These are phyloP conservation scores for Tuber indicum DNA, from an alignment of 495 filamentous ascomycete species.

Conservation along the genomic window DNA sequence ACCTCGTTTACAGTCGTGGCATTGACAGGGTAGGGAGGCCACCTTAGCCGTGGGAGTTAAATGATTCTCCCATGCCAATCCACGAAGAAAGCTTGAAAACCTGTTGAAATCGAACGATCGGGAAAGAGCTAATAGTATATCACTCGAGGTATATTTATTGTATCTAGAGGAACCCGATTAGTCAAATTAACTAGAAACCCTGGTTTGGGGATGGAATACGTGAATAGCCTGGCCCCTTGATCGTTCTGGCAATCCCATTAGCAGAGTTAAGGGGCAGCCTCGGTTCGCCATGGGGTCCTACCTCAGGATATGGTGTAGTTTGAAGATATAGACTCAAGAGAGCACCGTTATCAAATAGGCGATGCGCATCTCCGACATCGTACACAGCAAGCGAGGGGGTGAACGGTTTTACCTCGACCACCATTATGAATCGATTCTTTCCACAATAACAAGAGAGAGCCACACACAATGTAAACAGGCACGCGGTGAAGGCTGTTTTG, in stretches of 20 bases:
- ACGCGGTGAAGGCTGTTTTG: not conserved
- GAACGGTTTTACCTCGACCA: not conserved
- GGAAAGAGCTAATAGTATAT: not conserved
- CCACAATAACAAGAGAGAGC: not conserved
- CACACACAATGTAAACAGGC: not conserved
- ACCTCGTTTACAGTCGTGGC: not conserved
- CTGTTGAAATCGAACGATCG: not conserved
- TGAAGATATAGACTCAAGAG: not conserved
- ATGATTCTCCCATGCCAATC: not conserved
- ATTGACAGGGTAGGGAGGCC: not conserved
- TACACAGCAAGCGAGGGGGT: not conserved
- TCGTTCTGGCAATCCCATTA: not conserved
- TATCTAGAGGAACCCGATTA: not conserved
- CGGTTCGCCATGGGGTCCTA: not conserved
- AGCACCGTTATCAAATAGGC: not conserved
- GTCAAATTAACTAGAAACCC: not conserved
- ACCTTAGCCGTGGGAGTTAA: not conserved
- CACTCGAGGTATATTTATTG: not conserved
- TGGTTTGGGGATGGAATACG: not conserved
- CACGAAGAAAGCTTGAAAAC: not conserved
- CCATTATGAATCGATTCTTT: not conserved
- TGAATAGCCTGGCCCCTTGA: conserved; percentile 1
- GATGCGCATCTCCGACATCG: not conserved
- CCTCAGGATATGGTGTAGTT: not conserved
- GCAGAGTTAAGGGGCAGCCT: not conserved